Evolutionary conservation across 2,329 filamentous ascomycete genomes (phyloP).

Genomic region (Seiridium unicorne): DNA sequence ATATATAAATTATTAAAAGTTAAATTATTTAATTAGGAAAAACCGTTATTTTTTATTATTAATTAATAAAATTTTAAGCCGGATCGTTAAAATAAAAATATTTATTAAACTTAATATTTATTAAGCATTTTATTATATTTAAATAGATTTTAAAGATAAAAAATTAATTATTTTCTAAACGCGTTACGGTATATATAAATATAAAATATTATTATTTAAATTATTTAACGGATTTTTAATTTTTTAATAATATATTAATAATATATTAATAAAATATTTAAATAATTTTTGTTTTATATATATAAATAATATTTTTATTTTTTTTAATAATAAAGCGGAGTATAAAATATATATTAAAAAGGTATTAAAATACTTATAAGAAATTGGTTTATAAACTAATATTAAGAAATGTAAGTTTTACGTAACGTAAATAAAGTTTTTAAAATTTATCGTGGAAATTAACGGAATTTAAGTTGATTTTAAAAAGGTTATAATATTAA

Average conservation of each 20-base stretch:
- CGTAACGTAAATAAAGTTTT: background rate
- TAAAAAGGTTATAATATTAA: background rate
- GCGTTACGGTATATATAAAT: constrained; percentile 6
- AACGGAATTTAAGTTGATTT: background rate
- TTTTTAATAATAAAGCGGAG: background rate
- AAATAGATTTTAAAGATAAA: background rate
- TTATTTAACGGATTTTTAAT: background rate
- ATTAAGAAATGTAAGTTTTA: background rate
- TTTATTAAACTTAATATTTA: constrained; percentile 7
- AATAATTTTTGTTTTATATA: constrained; percentile 6
- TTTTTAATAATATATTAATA: constrained; percentile 9
- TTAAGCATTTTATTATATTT: constrained; percentile 4
- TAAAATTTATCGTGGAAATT: background rate
- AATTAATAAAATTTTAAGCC: constrained; percentile 1
- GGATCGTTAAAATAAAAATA: background rate
- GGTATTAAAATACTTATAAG: background rate
- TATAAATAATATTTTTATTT: constrained; percentile 10
- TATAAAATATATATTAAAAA: background rate
- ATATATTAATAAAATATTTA: constrained; percentile 3
- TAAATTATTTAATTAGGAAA: constrained; percentile 3
- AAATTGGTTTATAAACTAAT: background rate
- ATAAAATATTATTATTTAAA: constrained; percentile 1
- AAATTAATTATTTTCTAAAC: constrained; percentile 4
- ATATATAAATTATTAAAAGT: constrained; percentile 7
- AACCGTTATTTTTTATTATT: background rate